phyloP scores from a whole-genome alignment of 495 filamentous ascomycete genomes.

The Aspergillus panamensis region DNA sequence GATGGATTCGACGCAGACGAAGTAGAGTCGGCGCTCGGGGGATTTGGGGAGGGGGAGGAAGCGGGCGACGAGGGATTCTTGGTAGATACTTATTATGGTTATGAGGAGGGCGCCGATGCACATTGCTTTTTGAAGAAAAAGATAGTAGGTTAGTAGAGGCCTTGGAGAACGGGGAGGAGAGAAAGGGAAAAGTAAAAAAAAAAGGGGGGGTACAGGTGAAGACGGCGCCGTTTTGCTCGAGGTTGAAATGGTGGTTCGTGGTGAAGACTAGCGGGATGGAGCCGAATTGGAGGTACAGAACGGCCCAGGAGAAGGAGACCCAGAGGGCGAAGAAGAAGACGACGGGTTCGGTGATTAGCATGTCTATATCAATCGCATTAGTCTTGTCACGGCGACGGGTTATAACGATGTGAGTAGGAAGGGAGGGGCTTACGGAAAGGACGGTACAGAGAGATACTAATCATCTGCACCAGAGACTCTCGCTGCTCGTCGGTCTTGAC shows the following conservation, averaged over 20 bases:
- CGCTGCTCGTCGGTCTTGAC: conserved; percentile 82
- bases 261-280: conserved; percentile 75
- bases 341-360: conserved; percentile 86
- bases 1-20: conserved; percentile 68
- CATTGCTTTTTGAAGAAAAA: conserved; percentile 51
- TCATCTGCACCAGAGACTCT: conserved; percentile 64
- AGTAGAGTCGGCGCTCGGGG: conserved; percentile 80
- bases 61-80: conserved; percentile 52
- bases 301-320: conserved; percentile 86
- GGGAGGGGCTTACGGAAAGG: conserved; percentile 59
- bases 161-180: too few relatives aligned
- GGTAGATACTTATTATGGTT: conserved; percentile 71
- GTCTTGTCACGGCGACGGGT: too few relatives aligned
- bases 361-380: conserved; percentile 34
- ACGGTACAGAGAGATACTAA: conserved; percentile 66
- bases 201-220: conserved; percentile 52
- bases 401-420: too few relatives aligned
- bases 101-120: conserved; percentile 63
- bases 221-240: conserved; percentile 64
- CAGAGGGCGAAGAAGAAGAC: conserved; percentile 94
- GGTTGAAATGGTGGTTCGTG: conserved; percentile 64
- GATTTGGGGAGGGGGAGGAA: conserved; percentile 47
- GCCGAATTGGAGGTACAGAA: conserved; percentile 80
- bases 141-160: conserved; percentile 5
- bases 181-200: background rate